Evolutionary conservation across 2,329 filamentous ascomycete species (phyloP).

Genomic region (Aspergillus udagawae): DNA sequence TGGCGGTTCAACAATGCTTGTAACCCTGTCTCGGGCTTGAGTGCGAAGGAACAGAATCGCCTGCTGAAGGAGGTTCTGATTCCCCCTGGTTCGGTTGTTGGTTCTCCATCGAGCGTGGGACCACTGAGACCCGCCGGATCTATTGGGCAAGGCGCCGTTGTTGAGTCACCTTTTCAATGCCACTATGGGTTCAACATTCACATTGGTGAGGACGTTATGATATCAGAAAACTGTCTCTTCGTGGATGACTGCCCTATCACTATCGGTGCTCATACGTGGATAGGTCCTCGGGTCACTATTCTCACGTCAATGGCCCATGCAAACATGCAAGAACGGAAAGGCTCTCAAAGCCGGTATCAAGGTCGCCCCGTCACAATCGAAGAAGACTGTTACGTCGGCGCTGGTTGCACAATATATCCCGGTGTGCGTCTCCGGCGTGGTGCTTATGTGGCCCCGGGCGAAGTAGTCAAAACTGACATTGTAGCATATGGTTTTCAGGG

Average conservation of each 20-base stretch:
- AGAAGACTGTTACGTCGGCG: conserved; percentile 64
- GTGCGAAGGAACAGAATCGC: conserved; percentile 43
- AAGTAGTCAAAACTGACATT: conserved; percentile 42
- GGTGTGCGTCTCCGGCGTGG: conserved; percentile 41
- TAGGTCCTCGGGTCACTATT: conserved; percentile 82
- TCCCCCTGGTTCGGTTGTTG: conserved; percentile 24
- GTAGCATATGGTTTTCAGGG: conserved; percentile 41
- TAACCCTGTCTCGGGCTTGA: conserved; percentile 69
- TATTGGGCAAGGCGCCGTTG: conserved; percentile 69
- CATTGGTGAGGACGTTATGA: conserved; percentile 78
- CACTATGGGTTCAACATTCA: conserved; percentile 95
- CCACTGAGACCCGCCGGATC: conserved; percentile 53
- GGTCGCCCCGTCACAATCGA: conserved; percentile 73
- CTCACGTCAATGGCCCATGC: conserved; percentile 70
- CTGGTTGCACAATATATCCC: conserved; percentile 55
- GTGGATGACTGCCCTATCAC: conserved; percentile 79
- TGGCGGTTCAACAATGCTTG: conserved; percentile 83
- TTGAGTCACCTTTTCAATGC: conserved; percentile 86
- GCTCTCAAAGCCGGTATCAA: conserved; percentile 66
- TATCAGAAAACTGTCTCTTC: conserved; percentile 79
- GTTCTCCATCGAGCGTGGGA: conserved; percentile 52
- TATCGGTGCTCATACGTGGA: conserved; percentile 66
- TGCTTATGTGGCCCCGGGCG: conserved; percentile 43
- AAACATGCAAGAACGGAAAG: conserved; percentile 69
- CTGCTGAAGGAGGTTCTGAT: conserved; percentile 38